Conservation (phyloP, 164 flowering plant genomes). For the Vitis labrusca region DNA sequence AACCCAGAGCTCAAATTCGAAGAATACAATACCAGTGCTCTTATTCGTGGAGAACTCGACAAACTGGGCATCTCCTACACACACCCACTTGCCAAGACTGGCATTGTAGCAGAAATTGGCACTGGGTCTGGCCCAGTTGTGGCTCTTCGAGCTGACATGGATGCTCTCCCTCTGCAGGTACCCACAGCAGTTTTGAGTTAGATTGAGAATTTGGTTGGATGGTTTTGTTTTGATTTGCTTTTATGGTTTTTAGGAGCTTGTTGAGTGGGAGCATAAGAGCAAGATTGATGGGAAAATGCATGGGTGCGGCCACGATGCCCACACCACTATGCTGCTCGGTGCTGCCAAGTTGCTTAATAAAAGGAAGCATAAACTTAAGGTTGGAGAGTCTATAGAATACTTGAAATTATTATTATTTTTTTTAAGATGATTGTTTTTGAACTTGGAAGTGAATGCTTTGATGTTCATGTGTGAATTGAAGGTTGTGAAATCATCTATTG, state of each 20-base stretch:
- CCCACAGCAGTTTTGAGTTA: neutral
- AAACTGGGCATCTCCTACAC: conserved; percentile 55
- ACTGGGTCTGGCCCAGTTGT: conserved; percentile 67
- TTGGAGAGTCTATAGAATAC: conserved; percentile 14
- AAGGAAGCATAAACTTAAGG: conserved; percentile 63
- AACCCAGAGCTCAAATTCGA: conserved; percentile 79
- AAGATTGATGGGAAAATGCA: conserved; percentile 83
- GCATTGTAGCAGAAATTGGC: conserved; percentile 72
- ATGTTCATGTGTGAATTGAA: no score
- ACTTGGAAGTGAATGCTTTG: no score
- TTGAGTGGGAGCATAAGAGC: conserved; percentile 88
- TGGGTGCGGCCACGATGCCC: conserved; percentile 88
- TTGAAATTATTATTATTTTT: no score
- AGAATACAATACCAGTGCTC: conserved; percentile 81
- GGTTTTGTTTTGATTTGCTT: neutral
- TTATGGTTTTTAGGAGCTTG: conserved; percentile 56
- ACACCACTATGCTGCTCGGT: conserved; percentile 82
- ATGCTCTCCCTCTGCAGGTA: conserved; percentile 87
- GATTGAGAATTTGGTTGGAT: neutral
- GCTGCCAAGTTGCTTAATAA: conserved; percentile 82
- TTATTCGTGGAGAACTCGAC: conserved; percentile 66
- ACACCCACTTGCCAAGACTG: conserved; percentile 72
- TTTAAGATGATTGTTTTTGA: no score
- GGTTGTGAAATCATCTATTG: no score
- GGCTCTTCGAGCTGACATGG: conserved; percentile 91